These are phyloP conservation scores for Debaryomycetaceae sp. DNA, from an alignment of 1,139 yeast genomes.

Conservation along the genomic window DNA sequence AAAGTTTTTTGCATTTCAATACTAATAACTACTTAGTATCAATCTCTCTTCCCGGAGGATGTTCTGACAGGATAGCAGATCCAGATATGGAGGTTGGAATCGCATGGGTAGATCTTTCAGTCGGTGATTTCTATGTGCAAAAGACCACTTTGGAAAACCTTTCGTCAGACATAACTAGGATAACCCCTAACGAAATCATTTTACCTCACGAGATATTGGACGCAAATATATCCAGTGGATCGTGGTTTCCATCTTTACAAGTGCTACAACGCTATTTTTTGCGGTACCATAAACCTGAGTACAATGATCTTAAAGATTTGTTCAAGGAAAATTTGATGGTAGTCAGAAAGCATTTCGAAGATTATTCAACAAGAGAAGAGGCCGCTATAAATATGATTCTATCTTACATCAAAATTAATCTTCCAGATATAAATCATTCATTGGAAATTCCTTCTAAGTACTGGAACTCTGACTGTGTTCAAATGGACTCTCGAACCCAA, in stretches of 20 bases:
- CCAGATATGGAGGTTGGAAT: slow-evolving; percentile 59
- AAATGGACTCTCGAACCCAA: slow-evolving; percentile 79
- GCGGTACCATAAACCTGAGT: slow-evolving; percentile 44
- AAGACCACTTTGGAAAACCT: slow-evolving; percentile 55
- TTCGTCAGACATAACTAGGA: slow-evolving; percentile 58
- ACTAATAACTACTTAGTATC: slow-evolving; percentile 70
- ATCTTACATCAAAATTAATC: slow-evolving; percentile 37
- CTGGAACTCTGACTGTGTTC: slow-evolving; percentile 53
- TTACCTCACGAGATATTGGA: slow-evolving; percentile 36
- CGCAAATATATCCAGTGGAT: slow-evolving; percentile 36
- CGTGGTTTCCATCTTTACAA: slow-evolving; percentile 57
- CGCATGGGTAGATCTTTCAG: slow-evolving; percentile 86
- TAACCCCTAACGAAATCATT: slow-evolving; percentile 66
- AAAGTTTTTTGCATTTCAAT: slow-evolving; percentile 71
- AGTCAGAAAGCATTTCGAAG: slow-evolving; percentile 53
- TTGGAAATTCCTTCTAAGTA: slow-evolving; percentile 38
- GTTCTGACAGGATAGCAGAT: slow-evolving; percentile 42
- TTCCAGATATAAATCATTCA: slow-evolving; percentile 38
- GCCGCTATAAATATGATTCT: slow-evolving; percentile 45
- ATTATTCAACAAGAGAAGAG: slow-evolving; percentile 44
- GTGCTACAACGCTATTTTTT: slow-evolving; percentile 62
- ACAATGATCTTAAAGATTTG: slow-evolving; percentile 29
- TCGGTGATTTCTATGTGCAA: slow-evolving; percentile 74
- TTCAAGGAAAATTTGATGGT: slow-evolving; percentile 51
- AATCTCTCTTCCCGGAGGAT: slow-evolving; percentile 54